A percentile compares a stretch with the other conserved stretches of the same genome.
phyloP scores from a whole-genome alignment of 345 rosid species.

The Citrus sinensis region DVS_A1.0 CM039163.1:41381501-41382000 shows the following conservation, averaged over 20 bases:
- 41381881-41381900: slow-evolving; percentile 36
- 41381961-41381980: slow-evolving; percentile 67
- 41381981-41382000: slow-evolving; percentile 49
- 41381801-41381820: neutral
- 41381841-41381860: neutral
- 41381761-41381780: neutral
- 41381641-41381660: slow-evolving; percentile 68
- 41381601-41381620: slow-evolving; percentile 23
- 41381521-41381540: neutral
- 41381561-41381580: slow-evolving; percentile 50
- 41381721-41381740: slow-evolving; percentile 54
- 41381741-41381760: slow-evolving; percentile 76
- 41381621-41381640: slow-evolving; percentile 49
- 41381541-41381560: neutral
- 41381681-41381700: slow-evolving; percentile 74
- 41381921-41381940: slow-evolving; percentile 67
- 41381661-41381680: slow-evolving; percentile 81
- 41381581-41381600: slow-evolving; percentile 59
- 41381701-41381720: slow-evolving; percentile 61
- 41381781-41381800: neutral
- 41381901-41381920: slow-evolving; percentile 49
- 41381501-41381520: neutral
- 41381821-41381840: neutral
- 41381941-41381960: slow-evolving; percentile 61
- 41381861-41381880: neutral